phyloP scores from a whole-genome alignment of 495 filamentous ascomycete genomes.

The Mytilinidion resinicola region DNA sequence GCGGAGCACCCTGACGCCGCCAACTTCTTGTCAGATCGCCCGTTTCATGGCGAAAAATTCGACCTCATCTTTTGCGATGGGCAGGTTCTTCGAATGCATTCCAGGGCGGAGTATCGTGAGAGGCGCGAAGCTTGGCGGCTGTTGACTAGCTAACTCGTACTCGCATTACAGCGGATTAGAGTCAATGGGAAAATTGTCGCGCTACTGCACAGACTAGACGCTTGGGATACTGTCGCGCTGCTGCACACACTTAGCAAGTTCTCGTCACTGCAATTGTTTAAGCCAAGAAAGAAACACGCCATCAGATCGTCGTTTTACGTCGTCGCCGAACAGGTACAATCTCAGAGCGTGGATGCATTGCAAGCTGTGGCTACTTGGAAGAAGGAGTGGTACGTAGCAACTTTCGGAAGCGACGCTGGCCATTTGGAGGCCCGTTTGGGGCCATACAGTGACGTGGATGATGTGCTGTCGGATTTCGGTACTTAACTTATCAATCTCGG shows the following conservation, averaged over 20 bases:
- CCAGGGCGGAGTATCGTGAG: conserved; percentile 40
- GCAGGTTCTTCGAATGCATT: conserved; percentile 47
- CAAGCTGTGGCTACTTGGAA: conserved; percentile 2
- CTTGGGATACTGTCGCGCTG: conserved; percentile 36
- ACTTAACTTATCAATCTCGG: no score
- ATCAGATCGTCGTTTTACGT: conserved; percentile 52
- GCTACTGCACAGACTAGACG: conserved; percentile 47
- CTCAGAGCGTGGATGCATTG: not conserved
- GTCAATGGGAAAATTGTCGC: conserved; percentile 45
- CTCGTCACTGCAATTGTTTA: conserved; percentile 43
- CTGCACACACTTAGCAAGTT: conserved; percentile 43
- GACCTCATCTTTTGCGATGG: conserved; percentile 55
- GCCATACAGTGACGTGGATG: no score
- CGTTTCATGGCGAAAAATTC: conserved; percentile 35
- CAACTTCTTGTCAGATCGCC: conserved; percentile 37
- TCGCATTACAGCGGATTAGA: conserved; percentile 44
- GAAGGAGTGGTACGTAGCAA: conserved; percentile 3
- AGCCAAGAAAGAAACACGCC: conserved; percentile 40
- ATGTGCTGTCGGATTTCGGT: no score
- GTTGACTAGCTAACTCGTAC: conserved; percentile 40
- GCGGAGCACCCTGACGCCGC: conserved; percentile 39
- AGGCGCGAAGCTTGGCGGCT: conserved; percentile 40
- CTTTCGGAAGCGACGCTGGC: conserved; percentile 3
- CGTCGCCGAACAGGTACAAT: conserved; percentile 44
- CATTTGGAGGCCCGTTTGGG: no score